Evolutionary conservation across 1,139 yeast species (phyloP), one percentile per base, ranked within the genome.

Genomic region (Diutina mesorugosa): DNA sequence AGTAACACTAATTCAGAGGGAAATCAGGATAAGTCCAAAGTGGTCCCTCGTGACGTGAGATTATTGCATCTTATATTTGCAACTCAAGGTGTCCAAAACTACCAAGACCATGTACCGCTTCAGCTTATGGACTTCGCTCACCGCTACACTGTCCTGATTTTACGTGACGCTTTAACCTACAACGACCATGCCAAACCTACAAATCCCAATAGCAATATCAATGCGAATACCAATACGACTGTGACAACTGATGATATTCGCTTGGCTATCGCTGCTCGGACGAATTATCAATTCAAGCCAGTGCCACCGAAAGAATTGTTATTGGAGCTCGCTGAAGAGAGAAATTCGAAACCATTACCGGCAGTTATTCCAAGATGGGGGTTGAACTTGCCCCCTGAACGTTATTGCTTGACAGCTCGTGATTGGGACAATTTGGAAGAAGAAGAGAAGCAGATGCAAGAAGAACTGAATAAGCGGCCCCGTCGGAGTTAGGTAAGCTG

Each of bases 61-160:
- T 78, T 95, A 61, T 73, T 93, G 58, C 97, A 93, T 67, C 76
- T 93, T 67, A 87, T 93, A 57, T 81, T 93, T 65, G 98, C 98
- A 16, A 87, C 97, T 0, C 96, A 93, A 72, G 93, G 96, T 1
- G 89, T 93, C 45, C 90, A 88, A 59, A 84, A 88, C 60, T 93
- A 91, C 69, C 96, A 93, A 67, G 98, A 91, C 66, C 95, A 90
- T 60, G 98, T 93, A 3, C 97, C 98, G 0, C 72, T 93, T 48
- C 98, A 91, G 68, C 76, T 93, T 61, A 89, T 93, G 96, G 98
- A 93, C 69, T 93, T 93, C 74, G 98, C 98, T 14, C 89, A 89
- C 69, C 69, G 95, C 63, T 93, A 93, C 73, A 90, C 99, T 12
- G 79, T 85, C 47, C 85, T 91, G 4, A 87, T 93, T 8, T 73